Base-by-base conservation (phyloP, 2,329 filamentous ascomycete species). In the Pseudogymnoascus sp. region DNA sequence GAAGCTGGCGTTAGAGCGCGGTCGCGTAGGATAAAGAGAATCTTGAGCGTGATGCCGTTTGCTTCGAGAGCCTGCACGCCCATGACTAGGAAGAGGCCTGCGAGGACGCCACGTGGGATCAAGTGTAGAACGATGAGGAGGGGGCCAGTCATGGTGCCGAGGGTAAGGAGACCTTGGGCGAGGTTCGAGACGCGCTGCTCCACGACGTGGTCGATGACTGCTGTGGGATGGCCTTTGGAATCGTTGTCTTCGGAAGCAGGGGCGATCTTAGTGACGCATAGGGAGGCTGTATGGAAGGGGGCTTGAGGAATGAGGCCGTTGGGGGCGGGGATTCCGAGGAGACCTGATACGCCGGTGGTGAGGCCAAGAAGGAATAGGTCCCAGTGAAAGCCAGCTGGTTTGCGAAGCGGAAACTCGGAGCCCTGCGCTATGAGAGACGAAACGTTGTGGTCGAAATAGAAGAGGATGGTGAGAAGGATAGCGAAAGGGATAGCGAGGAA, bases 371-470 rank as follows among this genome's bases (percentile, higher is more conserved):
- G 83, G 75, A 92, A 92, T 39, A 93, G 74, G 68, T 93, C 89
- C 89, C 89, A 93, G 74, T 93, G 89, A 70, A 93, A 93, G 12
- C 89, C 89, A 48, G 89, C 88, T 2, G 90, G 89, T 70, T 93
- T 93, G 21, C 83, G 81, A 9, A 93, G 83, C 1, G 89, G 89
- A 65, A 91, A 93, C 70, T 93, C 89, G 65, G 87, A 92, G 59
- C 89, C 90, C 71, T 93, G 89, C 9, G 89, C 88, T 61, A 92
- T 92, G 31, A 93, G 82, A 5, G 89, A 91, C 0, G 89, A 92
- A 1, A 92, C 89, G 68, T 94, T 95, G 70, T 95, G 91, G 70
- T 95, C 91, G 72, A 94, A 95, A 77, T 88, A 95, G 72, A 96
- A 96, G 4, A 96, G 76, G 21, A 95, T 86, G 0, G 91, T 96